Percentiles rank a stretch among this genome's conserved stretches.
Conservation (phyloP, 2,329 filamentous ascomycete species). For the Exophiala alcalophila region DNA sequence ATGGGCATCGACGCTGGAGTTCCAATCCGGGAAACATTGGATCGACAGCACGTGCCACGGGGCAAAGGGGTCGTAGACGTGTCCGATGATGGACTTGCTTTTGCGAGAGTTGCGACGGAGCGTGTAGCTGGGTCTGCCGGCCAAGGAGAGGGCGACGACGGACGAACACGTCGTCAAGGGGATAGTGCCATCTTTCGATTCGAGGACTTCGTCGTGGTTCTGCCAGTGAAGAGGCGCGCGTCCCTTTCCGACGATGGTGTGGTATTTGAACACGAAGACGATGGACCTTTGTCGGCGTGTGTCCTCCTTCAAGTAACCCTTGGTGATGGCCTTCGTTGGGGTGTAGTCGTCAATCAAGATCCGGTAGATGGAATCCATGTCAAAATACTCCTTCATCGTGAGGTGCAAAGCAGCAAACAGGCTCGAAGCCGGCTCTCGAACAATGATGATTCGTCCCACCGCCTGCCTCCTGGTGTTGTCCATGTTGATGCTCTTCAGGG, state of each 20-base stretch:
- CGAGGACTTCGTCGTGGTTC: conserved; percentile 49
- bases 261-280: conserved; percentile 65
- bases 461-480: conserved; percentile 42
- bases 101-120: conserved; percentile 51
- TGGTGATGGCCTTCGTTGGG: conserved; percentile 43
- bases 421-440: conserved; percentile 60
- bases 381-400: conserved; percentile 57
- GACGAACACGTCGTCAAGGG: conserved; percentile 60
- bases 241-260: conserved; percentile 57
- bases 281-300: conserved; percentile 55
- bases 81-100: conserved; percentile 49
- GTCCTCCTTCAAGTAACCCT: conserved; percentile 49
- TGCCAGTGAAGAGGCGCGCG: conserved; percentile 61
- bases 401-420: conserved; percentile 59
- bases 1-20: conserved; percentile 55
- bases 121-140: conserved; percentile 51
- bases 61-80: conserved; percentile 57
- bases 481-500: conserved; percentile 37
- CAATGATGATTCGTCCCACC: conserved; percentile 59
- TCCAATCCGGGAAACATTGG: conserved; percentile 60
- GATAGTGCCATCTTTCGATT: conserved; percentile 48
- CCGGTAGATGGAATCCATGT: conserved; percentile 60
- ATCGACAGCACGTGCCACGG: conserved; percentile 60
- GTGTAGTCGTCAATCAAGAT: conserved; percentile 53
- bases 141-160: conserved; percentile 57